phyloP scores from a whole-genome alignment of 2,329 filamentous ascomycete species.

The Epichloe bromicola region DNA sequence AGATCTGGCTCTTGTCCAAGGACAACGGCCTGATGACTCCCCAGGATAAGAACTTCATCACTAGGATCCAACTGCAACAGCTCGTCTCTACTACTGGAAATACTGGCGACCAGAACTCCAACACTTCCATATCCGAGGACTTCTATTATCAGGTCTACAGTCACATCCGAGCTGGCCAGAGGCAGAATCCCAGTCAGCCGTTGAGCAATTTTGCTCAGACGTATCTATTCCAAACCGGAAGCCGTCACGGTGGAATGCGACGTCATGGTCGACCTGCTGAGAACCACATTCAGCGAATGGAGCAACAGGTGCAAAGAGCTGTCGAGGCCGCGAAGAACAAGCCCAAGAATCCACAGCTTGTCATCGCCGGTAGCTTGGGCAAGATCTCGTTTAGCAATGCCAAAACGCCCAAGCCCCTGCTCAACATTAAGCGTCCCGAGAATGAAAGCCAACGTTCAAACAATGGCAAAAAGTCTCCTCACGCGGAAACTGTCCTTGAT shows the following conservation, averaged over 20 bases:
- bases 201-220: conserved; percentile 95
- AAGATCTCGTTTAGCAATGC: conserved; percentile 99
- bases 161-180: conserved; percentile 79
- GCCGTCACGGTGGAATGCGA: conserved; percentile 60
- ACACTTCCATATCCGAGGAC: conserved; percentile 76
- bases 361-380: conserved; percentile 88
- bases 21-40: conserved; percentile 98
- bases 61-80: conserved; percentile 92
- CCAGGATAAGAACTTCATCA: conserved; percentile 99
- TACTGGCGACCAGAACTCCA: conserved; percentile 63
- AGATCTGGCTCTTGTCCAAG: conserved; percentile 85
- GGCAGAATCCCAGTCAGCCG: conserved; percentile 85
- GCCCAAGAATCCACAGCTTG: conserved; percentile 93
- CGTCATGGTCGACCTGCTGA: conserved; percentile 74
- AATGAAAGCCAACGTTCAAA: conserved; percentile 42
- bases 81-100: conserved; percentile 86
- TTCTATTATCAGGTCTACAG: conserved; percentile 98
- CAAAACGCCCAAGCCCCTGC: conserved; percentile 86
- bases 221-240: conserved; percentile 90
- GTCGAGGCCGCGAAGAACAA: conserved; percentile 96
- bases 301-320: conserved; percentile 93
- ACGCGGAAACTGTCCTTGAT: conserved; percentile 43
- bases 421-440: conserved; percentile 88
- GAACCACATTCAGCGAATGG: conserved; percentile 98
- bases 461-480: conserved; percentile 30